phyloP scores from a whole-genome alignment of 225 moss, liverwort and hornwort species.

The Takakia lepidozioides region DNA sequence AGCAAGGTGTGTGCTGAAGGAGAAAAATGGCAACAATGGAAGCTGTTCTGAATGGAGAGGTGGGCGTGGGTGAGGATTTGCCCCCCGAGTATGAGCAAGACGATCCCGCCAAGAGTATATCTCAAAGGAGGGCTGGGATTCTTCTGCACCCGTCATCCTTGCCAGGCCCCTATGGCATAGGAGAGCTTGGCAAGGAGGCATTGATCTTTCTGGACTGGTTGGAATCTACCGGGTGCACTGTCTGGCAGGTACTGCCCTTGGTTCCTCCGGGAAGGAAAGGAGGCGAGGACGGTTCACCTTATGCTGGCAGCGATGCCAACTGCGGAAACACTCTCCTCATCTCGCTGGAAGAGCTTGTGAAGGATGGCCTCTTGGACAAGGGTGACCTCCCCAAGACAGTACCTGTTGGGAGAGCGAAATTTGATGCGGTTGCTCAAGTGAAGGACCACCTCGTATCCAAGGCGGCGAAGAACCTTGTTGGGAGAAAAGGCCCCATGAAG shows the following conservation, averaged over 20 bases:
- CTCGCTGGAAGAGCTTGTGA: slow-evolving; percentile 73
- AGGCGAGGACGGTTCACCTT: slow-evolving; percentile 95
- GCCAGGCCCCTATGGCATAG: slow-evolving; percentile 71
- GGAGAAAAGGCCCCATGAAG: slow-evolving; percentile 43
- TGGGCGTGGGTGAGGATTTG: slow-evolving; percentile 58
- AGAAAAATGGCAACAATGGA: too few species aligned
- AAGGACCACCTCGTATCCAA: slow-evolving; percentile 73
- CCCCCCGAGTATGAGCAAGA: slow-evolving; percentile 64
- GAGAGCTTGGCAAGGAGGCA: slow-evolving; percentile 65
- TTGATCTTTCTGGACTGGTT: slow-evolving; percentile 78
- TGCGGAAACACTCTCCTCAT: slow-evolving; percentile 82
- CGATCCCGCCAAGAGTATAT: slow-evolving; percentile 47
- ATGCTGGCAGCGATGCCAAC: slow-evolving; percentile 76
- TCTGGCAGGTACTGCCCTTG: slow-evolving; percentile 93
- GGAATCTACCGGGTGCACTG: slow-evolving; percentile 64
- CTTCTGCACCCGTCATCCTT: slow-evolving; percentile 77
- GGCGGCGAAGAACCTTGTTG: slow-evolving; percentile 64
- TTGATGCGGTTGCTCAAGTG: slow-evolving; percentile 40
- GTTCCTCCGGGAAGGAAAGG: slow-evolving; percentile 89
- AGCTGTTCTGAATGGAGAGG: slow-evolving; percentile 2
- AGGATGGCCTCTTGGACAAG: slow-evolving; percentile 57
- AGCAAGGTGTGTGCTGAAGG: too few species aligned
- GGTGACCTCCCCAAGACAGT: slow-evolving; percentile 51
- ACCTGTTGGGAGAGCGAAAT: slow-evolving; percentile 63
- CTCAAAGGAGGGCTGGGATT: slow-evolving; percentile 65